Percentiles rank a stretch among this genome's conserved stretches.
Conservation (phyloP, 208 protist species). For the Lotmaria passim region DNA sequence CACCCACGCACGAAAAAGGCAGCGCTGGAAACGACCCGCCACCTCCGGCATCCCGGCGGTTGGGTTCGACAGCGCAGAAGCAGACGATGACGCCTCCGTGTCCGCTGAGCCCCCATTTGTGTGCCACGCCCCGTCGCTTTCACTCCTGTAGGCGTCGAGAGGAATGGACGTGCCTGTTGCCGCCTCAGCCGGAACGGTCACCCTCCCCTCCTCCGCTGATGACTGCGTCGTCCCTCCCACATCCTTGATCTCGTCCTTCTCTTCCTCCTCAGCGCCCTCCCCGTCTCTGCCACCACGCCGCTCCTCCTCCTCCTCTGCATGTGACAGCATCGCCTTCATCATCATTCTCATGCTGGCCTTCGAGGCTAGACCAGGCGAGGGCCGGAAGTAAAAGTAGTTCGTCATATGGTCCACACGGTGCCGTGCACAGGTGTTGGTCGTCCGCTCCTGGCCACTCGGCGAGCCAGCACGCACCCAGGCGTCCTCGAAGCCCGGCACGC, state of each 20-base stretch:
- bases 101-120: not conserved
- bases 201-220: not conserved
- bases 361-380: slow-evolving; percentile 29
- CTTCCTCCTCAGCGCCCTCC: not conserved
- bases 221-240: not conserved
- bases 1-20: slow-evolving; percentile 49
- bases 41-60: slow-evolving; percentile 51
- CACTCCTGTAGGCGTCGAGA: slow-evolving; percentile 29
- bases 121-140: slow-evolving; percentile 16
- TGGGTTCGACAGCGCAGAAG: not conserved
- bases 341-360: not conserved
- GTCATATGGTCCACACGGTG: slow-evolving; percentile 53
- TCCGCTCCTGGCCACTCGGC: slow-evolving; percentile 67
- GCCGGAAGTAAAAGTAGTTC: slow-evolving; percentile 81
- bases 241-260: not conserved
- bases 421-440: slow-evolving; percentile 69
- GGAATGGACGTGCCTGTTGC: slow-evolving; percentile 51
- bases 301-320: not conserved
- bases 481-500: slow-evolving; percentile 63
- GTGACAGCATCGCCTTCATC: slow-evolving; percentile 11
- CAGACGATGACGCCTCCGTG: not conserved
- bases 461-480: slow-evolving; percentile 69
- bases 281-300: not conserved
- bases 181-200: slow-evolving; percentile 26
- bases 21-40: slow-evolving; percentile 75